Evolutionary conservation across 1,284 basidiomycete genomes (phyloP), one percentile per base, ranked within the genome.

Genomic region (Neonothopanus nambi): DNA sequence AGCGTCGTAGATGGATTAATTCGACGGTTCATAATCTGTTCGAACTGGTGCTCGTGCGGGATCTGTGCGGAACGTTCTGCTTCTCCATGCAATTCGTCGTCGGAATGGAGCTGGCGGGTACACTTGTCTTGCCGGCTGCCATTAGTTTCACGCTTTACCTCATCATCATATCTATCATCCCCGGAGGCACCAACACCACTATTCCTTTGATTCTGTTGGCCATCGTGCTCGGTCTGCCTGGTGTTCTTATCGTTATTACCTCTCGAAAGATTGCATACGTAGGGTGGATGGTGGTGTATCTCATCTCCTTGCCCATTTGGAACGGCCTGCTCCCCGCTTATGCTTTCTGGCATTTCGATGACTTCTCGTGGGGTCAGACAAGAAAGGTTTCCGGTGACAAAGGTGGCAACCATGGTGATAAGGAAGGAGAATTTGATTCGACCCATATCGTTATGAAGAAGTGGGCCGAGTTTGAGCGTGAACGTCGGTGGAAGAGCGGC

Each of bases 1-100:
- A 99, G 69, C 91, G 97, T 63, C 89, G 97, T 65, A 89, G 97
- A 58, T 99, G 96, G 97, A 99, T 99, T 77, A 99, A 99, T 77
- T 98, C 95, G 57, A 99, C 97, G 0, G 88, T 99, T 46, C 97
- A 99, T 77, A 99, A 99, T 66, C 77, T 99, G 44, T 90, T 92
- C 54, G 97, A 99, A 69, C 80, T 99, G 57, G 76, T 98, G 43
- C 82, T 97, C 51, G 96, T 99, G 33, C 87, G 94, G 43, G 95
- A 99, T 70, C 84, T 98, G 17, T 95, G 93, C 62, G 93, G 93
- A 52, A 95, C 93, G 3, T 95, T 95, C 84, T 97, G 93, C 75
- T 95, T 96, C 80, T 94, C 91, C 5, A 95, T 95, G 93, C 93
- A 94, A 76, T 98, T 98, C 67, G 93, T 98, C 64, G 93, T 97